Conservation (phyloP, 495 filamentous ascomycete genomes). For the Neurospora sp. region DNA sequence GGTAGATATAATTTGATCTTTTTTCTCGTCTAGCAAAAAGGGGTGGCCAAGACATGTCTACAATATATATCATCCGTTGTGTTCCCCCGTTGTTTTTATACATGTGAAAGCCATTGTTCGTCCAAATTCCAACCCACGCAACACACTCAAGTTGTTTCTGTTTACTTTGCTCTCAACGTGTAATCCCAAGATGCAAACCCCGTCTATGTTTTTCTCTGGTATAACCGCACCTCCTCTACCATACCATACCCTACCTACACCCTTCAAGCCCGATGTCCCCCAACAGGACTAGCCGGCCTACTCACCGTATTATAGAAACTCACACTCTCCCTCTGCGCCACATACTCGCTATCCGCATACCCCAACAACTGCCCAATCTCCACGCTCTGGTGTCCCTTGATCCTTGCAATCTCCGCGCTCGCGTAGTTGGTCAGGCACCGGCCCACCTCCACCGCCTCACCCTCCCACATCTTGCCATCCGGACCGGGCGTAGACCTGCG, state of each 20-base stretch:
- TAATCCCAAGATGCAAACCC: neutral
- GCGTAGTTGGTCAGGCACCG: constrained; percentile 90
- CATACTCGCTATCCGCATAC: constrained; percentile 91
- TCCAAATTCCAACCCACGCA: neutral
- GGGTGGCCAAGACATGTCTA: neutral
- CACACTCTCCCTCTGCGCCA: constrained; percentile 81
- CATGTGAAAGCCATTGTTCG: neutral
- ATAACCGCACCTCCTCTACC: constrained; percentile 2
- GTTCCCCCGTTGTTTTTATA: neutral
- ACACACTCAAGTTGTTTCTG: neutral
- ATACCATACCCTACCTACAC: constrained; percentile 13
- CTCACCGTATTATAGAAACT: constrained; percentile 51
- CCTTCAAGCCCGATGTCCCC: constrained; percentile 11
- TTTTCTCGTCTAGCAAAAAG: neutral
- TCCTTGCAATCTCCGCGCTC: constrained; percentile 67
- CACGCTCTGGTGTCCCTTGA: constrained; percentile 73
- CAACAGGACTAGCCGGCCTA: constrained; percentile 29
- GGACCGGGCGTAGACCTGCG: constrained; percentile 6
- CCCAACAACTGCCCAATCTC: constrained; percentile 72
- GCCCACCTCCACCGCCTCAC: constrained; percentile 66
- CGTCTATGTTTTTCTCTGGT: neutral
- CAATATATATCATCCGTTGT: neutral
- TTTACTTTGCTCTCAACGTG: neutral
- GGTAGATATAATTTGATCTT: neutral
- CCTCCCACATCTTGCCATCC: constrained; percentile 34